phyloP scores from a whole-genome alignment of 164 flowering plant species.

The Chimonanthus praecox region DNA sequence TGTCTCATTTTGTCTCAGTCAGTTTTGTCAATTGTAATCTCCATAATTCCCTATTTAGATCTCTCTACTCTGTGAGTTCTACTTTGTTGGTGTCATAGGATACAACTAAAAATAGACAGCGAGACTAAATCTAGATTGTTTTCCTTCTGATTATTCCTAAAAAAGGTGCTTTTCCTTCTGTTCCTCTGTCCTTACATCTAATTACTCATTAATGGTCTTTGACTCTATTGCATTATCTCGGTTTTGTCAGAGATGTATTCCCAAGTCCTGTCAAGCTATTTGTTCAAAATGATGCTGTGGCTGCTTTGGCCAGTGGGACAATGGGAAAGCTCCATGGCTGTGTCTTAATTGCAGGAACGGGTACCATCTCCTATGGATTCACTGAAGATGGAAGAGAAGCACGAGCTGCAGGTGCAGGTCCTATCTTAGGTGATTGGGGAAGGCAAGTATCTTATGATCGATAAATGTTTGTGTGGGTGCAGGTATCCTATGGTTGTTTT shows the following conservation, averaged over 20 bases:
- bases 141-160: no score
- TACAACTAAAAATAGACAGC: no score
- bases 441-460: constrained; percentile 39
- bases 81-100: no score
- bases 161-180: no score
- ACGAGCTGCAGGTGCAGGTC: constrained; percentile 97
- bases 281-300: constrained; percentile 94
- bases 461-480: background rate
- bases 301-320: constrained; percentile 95
- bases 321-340: constrained; percentile 96
- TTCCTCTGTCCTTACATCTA: no score
- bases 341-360: constrained; percentile 94
- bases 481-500: background rate
- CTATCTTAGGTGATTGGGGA: constrained; percentile 95
- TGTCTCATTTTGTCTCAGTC: no score
- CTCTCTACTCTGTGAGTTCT: no score
- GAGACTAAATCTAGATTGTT: no score
- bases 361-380: constrained; percentile 82
- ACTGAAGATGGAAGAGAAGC: constrained; percentile 92
- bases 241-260: constrained; percentile 56
- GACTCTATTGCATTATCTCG: background rate
- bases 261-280: constrained; percentile 60
- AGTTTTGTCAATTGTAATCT: no score
- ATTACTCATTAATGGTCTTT: background rate
- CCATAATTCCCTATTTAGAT: no score